A percentile compares a stretch with the other conserved stretches of the same genome.
Evolutionary conservation across 495 filamentous ascomycete species (phyloP).

Genomic region (Aeminium ludgeri): DNA sequence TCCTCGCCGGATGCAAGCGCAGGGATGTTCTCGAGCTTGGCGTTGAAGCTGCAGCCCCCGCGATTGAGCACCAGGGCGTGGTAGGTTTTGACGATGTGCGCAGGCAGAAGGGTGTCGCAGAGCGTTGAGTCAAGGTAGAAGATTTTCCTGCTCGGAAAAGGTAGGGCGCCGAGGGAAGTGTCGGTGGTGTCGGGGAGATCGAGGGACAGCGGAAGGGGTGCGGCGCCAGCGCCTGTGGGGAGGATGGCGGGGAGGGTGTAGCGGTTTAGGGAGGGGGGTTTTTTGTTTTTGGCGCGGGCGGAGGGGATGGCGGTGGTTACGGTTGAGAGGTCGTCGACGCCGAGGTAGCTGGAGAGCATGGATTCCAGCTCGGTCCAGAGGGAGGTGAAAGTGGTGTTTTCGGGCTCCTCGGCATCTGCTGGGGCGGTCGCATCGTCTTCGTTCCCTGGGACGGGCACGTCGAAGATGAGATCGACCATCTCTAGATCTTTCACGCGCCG

Average conservation of each 20-base stretch:
- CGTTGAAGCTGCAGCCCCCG: conserved; percentile 67
- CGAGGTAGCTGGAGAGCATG: neutral
- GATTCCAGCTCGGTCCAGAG: conserved; percentile 3
- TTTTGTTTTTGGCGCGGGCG: conserved; percentile 17
- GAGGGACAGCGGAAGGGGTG: conserved; percentile 49
- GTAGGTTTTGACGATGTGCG: conserved; percentile 42
- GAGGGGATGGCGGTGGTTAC: conserved; percentile 5
- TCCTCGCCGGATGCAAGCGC: conserved; percentile 35
- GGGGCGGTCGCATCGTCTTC: neutral
- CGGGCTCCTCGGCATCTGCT: neutral
- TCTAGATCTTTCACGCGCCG: conserved; percentile 55
- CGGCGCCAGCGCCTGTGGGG: conserved; percentile 58
- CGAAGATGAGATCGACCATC: conserved; percentile 53
- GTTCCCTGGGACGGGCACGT: conserved; percentile 23
- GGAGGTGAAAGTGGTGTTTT: neutral
- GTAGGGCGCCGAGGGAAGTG: conserved; percentile 26
- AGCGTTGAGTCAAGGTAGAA: conserved; percentile 50
- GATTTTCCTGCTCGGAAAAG: conserved; percentile 48
- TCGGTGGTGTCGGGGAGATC: conserved; percentile 31
- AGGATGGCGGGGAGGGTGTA: conserved; percentile 41
- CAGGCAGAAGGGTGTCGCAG: conserved; percentile 46
- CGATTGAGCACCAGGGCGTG: conserved; percentile 71
- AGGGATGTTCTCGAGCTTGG: conserved; percentile 73
- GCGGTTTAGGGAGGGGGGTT: conserved; percentile 11
- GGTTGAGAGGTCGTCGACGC: neutral